Conservation (phyloP, 768 basidiomycete genomes). For the Auriscalpium vulgare region DNA sequence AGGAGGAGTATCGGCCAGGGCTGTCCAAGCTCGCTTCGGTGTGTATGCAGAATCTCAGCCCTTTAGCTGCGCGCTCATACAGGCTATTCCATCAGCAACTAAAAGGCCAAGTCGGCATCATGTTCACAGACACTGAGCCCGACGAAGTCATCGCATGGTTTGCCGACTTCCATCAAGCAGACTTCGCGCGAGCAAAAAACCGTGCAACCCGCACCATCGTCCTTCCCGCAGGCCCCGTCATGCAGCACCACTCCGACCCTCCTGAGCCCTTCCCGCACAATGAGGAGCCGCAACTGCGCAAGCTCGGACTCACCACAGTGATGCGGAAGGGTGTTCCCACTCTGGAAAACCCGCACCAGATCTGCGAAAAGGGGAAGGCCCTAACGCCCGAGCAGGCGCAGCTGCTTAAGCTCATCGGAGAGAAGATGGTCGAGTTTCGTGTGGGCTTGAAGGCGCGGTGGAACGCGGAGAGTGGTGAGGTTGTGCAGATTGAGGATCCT, state of each 20-base stretch:
- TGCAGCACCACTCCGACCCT: slow-evolving; percentile 71
- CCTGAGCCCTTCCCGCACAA: slow-evolving; percentile 92
- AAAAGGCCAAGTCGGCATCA: slow-evolving; percentile 88
- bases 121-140: slow-evolving; percentile 89
- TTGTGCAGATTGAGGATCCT: slow-evolving; percentile 47
- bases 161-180: slow-evolving; percentile 77
- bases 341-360: slow-evolving; percentile 65
- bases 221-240: slow-evolving; percentile 78
- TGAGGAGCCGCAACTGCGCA: slow-evolving; percentile 93
- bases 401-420: slow-evolving; percentile 83
- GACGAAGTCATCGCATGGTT: slow-evolving; percentile 94
- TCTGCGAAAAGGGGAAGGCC: slow-evolving; percentile 77
- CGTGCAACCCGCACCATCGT: slow-evolving; percentile 63
- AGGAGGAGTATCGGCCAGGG: slow-evolving; percentile 78
- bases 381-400: slow-evolving; percentile 87
- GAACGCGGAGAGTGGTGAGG: slow-evolving; percentile 60
- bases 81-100: slow-evolving; percentile 54
- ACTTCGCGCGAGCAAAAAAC: slow-evolving; percentile 89
- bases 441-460: slow-evolving; percentile 66
- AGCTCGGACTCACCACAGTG: slow-evolving; percentile 78
- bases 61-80: background rate
- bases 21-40: slow-evolving; percentile 76
- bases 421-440: slow-evolving; percentile 81
- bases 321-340: slow-evolving; percentile 87
- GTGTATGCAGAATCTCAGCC: slow-evolving; percentile 16